Percentiles rank a stretch among this genome's conserved stretches.
Evolutionary conservation across 179 eudicot species (phyloP).

Genomic region (Amaranthus tricolor): DNA sequence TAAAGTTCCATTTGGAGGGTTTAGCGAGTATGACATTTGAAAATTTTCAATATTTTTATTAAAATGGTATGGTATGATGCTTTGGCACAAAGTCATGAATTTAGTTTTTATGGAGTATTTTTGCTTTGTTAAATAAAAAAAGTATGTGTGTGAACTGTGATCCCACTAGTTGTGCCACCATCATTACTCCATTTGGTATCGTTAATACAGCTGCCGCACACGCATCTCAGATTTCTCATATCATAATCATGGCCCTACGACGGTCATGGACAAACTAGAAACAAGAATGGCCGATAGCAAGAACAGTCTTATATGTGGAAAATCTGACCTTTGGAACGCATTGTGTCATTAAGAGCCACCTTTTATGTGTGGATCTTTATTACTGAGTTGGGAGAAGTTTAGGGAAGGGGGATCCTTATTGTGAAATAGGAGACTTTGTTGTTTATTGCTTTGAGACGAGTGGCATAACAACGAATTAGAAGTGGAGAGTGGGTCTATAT

Average conservation of each 20-base stretch:
- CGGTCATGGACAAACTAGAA: not conserved
- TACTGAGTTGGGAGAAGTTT: not conserved
- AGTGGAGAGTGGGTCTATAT: no score
- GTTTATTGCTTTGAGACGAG: not conserved
- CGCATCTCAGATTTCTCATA: not conserved
- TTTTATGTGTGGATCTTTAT: not conserved
- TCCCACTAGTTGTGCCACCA: not conserved
- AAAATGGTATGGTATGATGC: no score
- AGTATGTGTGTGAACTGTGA: no score
- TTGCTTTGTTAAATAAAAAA: no score
- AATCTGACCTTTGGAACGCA: not conserved
- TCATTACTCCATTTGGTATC: not conserved
- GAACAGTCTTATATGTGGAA: no score
- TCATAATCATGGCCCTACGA: not conserved
- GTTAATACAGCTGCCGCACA: not conserved
- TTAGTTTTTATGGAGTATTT: no score
- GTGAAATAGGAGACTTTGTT: not conserved
- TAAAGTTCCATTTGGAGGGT: no score
- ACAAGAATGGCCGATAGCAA: not conserved
- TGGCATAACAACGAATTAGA: no score
- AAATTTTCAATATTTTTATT: no score
- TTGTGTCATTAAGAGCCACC: not conserved
- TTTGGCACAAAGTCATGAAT: no score
- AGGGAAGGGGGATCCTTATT: not conserved
- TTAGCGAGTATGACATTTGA: no score